Percentiles rank a stretch among this genome's conserved stretches.
Evolutionary conservation across 2,329 filamentous ascomycete genomes (phyloP).

Genomic region (Boeremia exigua): DNA sequence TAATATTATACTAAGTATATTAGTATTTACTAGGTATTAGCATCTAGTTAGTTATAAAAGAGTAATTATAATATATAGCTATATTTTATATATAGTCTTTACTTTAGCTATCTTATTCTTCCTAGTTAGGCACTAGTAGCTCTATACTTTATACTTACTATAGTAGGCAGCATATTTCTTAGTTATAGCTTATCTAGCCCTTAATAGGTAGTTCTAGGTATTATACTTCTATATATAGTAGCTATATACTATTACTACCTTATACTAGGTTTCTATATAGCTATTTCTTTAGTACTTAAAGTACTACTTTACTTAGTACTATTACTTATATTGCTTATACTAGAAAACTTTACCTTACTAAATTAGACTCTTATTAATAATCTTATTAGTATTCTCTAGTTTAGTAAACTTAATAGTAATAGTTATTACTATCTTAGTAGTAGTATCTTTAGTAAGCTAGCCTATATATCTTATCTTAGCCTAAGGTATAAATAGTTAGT

Average conservation of each 20-base stretch:
- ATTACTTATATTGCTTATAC: slow-evolving; percentile 22
- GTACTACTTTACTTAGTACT: slow-evolving; percentile 22
- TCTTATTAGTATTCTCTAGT: slow-evolving; percentile 26
- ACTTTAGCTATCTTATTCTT: slow-evolving; percentile 9
- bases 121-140: slow-evolving; percentile 9
- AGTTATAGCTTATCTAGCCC: slow-evolving; percentile 1
- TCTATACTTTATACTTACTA: slow-evolving; percentile 7
- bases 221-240: slow-evolving; percentile 20
- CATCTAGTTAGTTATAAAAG: no score
- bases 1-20: no score
- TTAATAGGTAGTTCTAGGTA: slow-evolving; percentile 18
- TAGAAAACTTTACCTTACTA: slow-evolving; percentile 23
- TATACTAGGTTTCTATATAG: slow-evolving; percentile 29
- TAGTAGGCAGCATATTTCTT: slow-evolving; percentile 22
- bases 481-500: slow-evolving; percentile 22
- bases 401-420: slow-evolving; percentile 24
- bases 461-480: slow-evolving; percentile 22
- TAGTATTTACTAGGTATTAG: no score
- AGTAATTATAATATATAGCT: no score
- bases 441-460: slow-evolving; percentile 15
- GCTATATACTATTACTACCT: slow-evolving; percentile 25
- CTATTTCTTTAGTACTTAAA: slow-evolving; percentile 27
- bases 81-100: not conserved
- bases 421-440: slow-evolving; percentile 13
- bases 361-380: slow-evolving; percentile 18